Percentiles rank a stretch among this genome's conserved stretches.
Evolutionary conservation across 169 alveolate species (phyloP).

Genomic region (Plasmodium gallinaceum): DNA sequence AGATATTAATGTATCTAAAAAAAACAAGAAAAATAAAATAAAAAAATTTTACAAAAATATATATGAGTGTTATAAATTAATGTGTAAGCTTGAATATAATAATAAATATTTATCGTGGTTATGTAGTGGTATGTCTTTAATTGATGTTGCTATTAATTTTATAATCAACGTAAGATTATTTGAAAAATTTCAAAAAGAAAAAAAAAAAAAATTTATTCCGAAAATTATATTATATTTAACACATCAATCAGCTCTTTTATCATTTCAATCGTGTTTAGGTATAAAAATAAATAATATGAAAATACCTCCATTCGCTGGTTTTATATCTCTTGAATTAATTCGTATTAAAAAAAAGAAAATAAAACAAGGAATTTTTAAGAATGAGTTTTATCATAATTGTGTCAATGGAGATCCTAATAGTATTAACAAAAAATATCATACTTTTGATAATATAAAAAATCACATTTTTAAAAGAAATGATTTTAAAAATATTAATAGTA

Average conservation of each 20-base stretch:
- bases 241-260: slow-evolving; percentile 60
- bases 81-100: slow-evolving; percentile 47
- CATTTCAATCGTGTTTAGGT: slow-evolving; percentile 71
- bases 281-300: slow-evolving; percentile 44
- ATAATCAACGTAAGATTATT: slow-evolving; percentile 47
- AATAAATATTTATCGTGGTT: slow-evolving; percentile 65
- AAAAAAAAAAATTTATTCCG: slow-evolving; percentile 33
- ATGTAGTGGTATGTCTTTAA: slow-evolving; percentile 69
- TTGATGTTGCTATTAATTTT: slow-evolving; percentile 64
- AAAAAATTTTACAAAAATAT: slow-evolving; percentile 33
- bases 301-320: slow-evolving; percentile 65
- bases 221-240: slow-evolving; percentile 54
- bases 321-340: slow-evolving; percentile 54
- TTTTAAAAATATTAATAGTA: background rate
- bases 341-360: slow-evolving; percentile 31
- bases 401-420: background rate
- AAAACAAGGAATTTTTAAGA: background rate
- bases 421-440: background rate
- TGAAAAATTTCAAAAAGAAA: slow-evolving; percentile 17
- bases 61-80: slow-evolving; percentile 61
- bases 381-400: background rate
- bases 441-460: background rate
- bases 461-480: background rate
- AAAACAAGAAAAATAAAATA: slow-evolving; percentile 23
- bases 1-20: background rate